Base-by-base conservation (phyloP, 331 rosid genomes). In the Malus hybrid region DNA sequence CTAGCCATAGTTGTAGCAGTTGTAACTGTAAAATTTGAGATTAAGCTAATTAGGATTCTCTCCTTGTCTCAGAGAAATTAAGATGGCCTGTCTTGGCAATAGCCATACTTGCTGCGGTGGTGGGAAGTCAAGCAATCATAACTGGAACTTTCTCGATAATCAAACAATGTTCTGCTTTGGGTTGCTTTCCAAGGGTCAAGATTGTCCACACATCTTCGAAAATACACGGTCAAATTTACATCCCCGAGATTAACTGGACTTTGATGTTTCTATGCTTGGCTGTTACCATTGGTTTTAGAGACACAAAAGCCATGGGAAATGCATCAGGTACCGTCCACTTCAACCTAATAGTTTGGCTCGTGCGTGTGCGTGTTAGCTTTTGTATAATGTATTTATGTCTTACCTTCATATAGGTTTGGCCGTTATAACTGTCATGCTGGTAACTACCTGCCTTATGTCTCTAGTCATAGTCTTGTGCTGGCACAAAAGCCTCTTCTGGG, bases 101-200 rank as follows among this genome's bases (percentile, higher is more conserved):
- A 80, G 99, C 97, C 83, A 94, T 94, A 83, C 96, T 92, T 76
- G 97, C 93, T 76, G 95, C 99, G 27, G 99, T 94, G 76, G 99
- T 92, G 76, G 99, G 99, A 76, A 94, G 99, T 71, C 99, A 94
- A 86, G 99, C 99, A 27, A 87, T 94, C 50, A 94, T 94, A 74
- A 94, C 96, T 0, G 99, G 99, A 73, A 94, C 99, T 36, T 94
- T 94, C 88, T 94, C 99, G 18, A 94, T 92, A 75, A 94, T 94
- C 85, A 94, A 94, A 70, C 99, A 94, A 63, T 94, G 99, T 78
- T 88, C 96, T 50, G 83, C 97, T 22, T 73, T 94, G 84, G 90
- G 96, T 32, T 92, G 97, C 87, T 94, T 94, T 78, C 99, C 97
- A 0, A 87, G 87, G 87, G 96, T 94, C 67, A 94, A 87, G 74